A percentile compares a stretch with the other conserved stretches of the same genome.
These are phyloP conservation scores for Candida saitoana DNA, from an alignment of 805 yeast species.

Conservation along the genomic window DNA sequence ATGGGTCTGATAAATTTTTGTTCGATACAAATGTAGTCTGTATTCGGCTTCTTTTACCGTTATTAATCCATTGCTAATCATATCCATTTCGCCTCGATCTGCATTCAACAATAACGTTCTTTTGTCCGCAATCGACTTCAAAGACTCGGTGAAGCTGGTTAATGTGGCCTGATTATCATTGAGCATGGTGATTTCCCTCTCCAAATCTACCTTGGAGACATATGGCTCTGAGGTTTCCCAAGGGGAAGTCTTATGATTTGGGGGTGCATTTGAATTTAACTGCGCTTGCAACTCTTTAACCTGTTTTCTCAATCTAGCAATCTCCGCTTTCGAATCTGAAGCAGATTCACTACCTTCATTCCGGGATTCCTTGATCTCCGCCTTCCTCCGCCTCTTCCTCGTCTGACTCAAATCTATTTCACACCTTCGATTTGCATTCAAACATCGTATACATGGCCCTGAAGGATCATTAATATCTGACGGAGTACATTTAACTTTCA, in stretches of 20 bases:
- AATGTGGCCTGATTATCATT: slow-evolving; percentile 31
- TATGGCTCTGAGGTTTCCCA: slow-evolving; percentile 16
- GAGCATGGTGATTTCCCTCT: slow-evolving; percentile 36
- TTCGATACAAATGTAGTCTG: slow-evolving; percentile 50
- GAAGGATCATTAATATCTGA: slow-evolving; percentile 52
- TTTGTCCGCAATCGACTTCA: slow-evolving; percentile 44
- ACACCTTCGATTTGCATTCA: slow-evolving; percentile 59
- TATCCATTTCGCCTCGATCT: slow-evolving; percentile 34
- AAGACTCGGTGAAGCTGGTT: slow-evolving; percentile 41
- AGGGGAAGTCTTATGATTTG: neutral
- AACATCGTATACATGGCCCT: slow-evolving; percentile 72
- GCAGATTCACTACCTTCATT: neutral
- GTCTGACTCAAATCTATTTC: slow-evolving; percentile 61
- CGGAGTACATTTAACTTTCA: slow-evolving; percentile 84
- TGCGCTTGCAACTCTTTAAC: slow-evolving; percentile 15
- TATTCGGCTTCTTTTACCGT: slow-evolving; percentile 54
- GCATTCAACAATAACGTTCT: slow-evolving; percentile 31
- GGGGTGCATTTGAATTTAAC: slow-evolving; percentile 5
- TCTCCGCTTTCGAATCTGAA: slow-evolving; percentile 4
- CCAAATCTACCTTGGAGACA: slow-evolving; percentile 34
- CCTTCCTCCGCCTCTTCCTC: slow-evolving; percentile 43
- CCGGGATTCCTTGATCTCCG: slow-evolving; percentile 13
- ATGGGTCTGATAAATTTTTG: slow-evolving; percentile 41
- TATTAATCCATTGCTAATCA: slow-evolving; percentile 55
- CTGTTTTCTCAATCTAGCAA: slow-evolving; percentile 19